Evolutionary conservation across 805 yeast genomes (phyloP), one percentile per base, ranked within the genome.

Genomic region (Yamadazyma kitorensis): DNA sequence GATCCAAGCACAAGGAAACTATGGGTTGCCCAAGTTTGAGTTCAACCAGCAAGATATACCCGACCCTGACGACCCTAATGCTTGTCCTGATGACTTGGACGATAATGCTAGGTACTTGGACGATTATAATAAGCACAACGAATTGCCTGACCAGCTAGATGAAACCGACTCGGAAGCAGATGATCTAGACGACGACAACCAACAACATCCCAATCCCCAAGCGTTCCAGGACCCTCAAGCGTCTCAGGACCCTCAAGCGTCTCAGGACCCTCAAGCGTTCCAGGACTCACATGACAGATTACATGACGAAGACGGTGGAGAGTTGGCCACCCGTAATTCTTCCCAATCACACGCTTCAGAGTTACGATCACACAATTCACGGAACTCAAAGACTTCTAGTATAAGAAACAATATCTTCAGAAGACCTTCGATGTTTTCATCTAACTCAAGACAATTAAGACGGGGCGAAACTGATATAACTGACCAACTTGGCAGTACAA

Each of bases 391-490:
- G 18, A 29, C 26, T 6, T 27, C 42, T n/a, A 38, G 33, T 20
- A 10, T 33, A 17, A 34, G 31, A 19, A 32, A 37, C 31, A 37
- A 31, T 5, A 33, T 44, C 8, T 37, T 38, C 29, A 31, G 41
- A 21, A 37, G 41, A 28, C 40, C 37, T 6, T 43, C 50, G 3
- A 18, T 36, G 9, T 33, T 33, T 16, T 28, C 41, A 4, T 29
- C 43, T 10, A 28, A 18, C 13, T 23, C 27, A 2, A 19, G 30
- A 3, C 43, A 29, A 8, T n/a, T n/a, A n/a, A n/a, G n/a, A n/a
- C n/a, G n/a, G n/a, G n/a, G n/a, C n/a, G 55, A 49, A 31, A 47
- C 47, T 7, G 58, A 54, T 36, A 44, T 52, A 14, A 47, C 56
- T 2, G 59, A 55, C 22, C 55, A 51, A 27, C n/a, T 27, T 27